Percentiles rank a stretch among this genome's conserved stretches.
These are phyloP conservation scores for Fulvia fulva DNA, from an alignment of 2,329 filamentous ascomycete species.

Conservation along the genomic window DNA sequence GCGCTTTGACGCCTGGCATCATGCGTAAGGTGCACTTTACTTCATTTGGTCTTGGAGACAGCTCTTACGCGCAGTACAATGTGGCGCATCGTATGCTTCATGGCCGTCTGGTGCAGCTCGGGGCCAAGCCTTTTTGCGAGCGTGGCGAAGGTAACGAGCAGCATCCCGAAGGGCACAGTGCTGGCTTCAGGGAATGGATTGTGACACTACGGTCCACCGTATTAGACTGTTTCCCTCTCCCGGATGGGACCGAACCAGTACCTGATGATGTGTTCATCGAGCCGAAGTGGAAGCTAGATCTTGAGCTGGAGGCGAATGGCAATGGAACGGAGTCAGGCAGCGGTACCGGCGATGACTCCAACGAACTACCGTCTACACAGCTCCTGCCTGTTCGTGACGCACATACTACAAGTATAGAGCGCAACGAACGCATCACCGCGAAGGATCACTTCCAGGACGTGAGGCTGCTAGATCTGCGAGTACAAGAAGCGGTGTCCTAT, in stretches of 20 bases:
- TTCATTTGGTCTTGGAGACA: slow-evolving; percentile 89
- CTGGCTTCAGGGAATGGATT: slow-evolving; percentile 35
- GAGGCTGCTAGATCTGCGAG: slow-evolving; percentile 65
- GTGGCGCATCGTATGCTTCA: slow-evolving; percentile 86
- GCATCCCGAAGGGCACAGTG: slow-evolving; percentile 75
- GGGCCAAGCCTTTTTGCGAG: slow-evolving; percentile 70
- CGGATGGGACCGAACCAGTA: slow-evolving; percentile 64
- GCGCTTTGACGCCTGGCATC: slow-evolving; percentile 68
- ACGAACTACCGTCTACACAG: slow-evolving; percentile 36
- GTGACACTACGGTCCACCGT: slow-evolving; percentile 63
- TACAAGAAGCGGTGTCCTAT: slow-evolving; percentile 46
- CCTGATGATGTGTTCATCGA: slow-evolving; percentile 69
- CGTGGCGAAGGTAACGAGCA: slow-evolving; percentile 89
- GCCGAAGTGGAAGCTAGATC: slow-evolving; percentile 63
- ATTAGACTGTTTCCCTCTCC: slow-evolving; percentile 64
- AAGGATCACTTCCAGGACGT: slow-evolving; percentile 88
- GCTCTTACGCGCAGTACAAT: slow-evolving; percentile 90
- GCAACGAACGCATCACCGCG: slow-evolving; percentile 74
- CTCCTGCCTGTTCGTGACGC: slow-evolving; percentile 57
- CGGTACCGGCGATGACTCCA: not conserved
- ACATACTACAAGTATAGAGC: slow-evolving; percentile 54
- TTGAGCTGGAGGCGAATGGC: not conserved
- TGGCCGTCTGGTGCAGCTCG: slow-evolving; percentile 77
- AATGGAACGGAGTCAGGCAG: not conserved
- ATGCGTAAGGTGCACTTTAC: slow-evolving; percentile 69